Evolutionary conservation across 2,329 filamentous ascomycete species (phyloP).

Genomic region (Fusarium sp.): DNA sequence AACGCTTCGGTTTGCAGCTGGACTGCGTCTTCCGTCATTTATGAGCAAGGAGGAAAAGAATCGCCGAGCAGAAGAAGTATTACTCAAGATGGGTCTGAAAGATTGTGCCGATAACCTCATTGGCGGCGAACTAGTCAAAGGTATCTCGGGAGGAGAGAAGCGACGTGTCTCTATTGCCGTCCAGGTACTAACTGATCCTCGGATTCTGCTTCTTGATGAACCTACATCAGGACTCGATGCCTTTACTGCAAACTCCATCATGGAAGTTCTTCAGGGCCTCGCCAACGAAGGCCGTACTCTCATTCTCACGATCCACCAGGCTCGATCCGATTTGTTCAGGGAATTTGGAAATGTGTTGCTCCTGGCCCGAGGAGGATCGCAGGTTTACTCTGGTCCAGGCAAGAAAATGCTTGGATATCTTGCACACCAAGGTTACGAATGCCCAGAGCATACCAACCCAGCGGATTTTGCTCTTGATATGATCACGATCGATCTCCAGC

Average conservation of each 20-base stretch:
- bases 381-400: constrained; percentile 73
- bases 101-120: constrained; percentile 80
- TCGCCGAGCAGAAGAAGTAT: constrained; percentile 72
- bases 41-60: constrained; percentile 75
- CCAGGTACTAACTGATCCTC: constrained; percentile 79
- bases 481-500: constrained; percentile 78
- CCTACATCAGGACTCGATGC: constrained; percentile 80
- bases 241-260: constrained; percentile 79
- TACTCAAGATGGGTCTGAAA: constrained; percentile 79
- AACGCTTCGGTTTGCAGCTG: constrained; percentile 75
- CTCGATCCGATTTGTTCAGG: constrained; percentile 75
- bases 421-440: constrained; percentile 65
- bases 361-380: constrained; percentile 73
- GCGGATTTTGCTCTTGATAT: constrained; percentile 81
- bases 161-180: constrained; percentile 80
- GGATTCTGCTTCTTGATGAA: constrained; percentile 77
- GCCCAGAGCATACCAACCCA: constrained; percentile 75
- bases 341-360: constrained; percentile 77
- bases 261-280: constrained; percentile 75
- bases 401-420: constrained; percentile 73
- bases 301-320: constrained; percentile 81
- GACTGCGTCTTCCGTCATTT: constrained; percentile 73
- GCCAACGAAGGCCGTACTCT: constrained; percentile 78
- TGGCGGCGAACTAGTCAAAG: constrained; percentile 76
- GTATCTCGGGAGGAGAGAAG: constrained; percentile 83